Evolutionary conservation across 1,284 basidiomycete species (phyloP).

Genomic region (Irpex rosettiformis): DNA sequence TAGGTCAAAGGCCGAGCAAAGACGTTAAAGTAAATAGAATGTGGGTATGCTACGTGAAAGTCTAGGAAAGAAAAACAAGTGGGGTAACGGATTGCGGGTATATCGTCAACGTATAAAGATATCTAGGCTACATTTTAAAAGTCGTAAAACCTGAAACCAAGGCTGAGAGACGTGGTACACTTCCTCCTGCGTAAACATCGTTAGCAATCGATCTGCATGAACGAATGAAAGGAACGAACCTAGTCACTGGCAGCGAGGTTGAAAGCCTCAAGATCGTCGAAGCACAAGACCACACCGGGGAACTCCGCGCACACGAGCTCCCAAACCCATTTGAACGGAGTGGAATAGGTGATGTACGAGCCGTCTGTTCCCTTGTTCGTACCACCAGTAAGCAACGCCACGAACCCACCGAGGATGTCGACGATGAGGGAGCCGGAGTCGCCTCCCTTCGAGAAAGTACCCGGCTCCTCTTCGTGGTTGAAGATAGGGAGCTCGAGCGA

Average conservation of each 20-base stretch:
- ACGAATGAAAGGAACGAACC: too few species aligned
- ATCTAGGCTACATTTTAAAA: constrained; percentile 1
- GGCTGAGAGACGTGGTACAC: too few species aligned
- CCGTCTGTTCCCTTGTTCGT: too few species aligned
- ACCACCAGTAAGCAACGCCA: constrained; percentile 31
- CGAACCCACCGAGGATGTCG: constrained; percentile 22
- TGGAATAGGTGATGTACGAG: constrained; percentile 29
- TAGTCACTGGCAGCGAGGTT: too few species aligned
- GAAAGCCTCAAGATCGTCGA: constrained; percentile 26
- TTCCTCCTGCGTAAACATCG: too few species aligned
- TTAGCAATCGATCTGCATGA: too few species aligned
- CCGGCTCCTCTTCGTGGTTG: background rate
- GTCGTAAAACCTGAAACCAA: too few species aligned
- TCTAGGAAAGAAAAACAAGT: background rate
- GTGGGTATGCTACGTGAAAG: background rate
- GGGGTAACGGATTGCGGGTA: constrained; percentile 1
- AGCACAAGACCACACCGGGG: constrained; percentile 25
- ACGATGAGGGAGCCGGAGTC: constrained; percentile 35
- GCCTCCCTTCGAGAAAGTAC: constrained; percentile 31
- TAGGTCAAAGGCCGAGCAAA: background rate
- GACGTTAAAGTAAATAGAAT: background rate
- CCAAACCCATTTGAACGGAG: constrained; percentile 32
- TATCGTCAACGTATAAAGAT: background rate
- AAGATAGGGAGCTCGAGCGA: constrained; percentile 16
- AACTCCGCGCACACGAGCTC: constrained; percentile 25